Conservation (phyloP, 495 filamentous ascomycete genomes). For the Talaromyces trachyspermus region DNA sequence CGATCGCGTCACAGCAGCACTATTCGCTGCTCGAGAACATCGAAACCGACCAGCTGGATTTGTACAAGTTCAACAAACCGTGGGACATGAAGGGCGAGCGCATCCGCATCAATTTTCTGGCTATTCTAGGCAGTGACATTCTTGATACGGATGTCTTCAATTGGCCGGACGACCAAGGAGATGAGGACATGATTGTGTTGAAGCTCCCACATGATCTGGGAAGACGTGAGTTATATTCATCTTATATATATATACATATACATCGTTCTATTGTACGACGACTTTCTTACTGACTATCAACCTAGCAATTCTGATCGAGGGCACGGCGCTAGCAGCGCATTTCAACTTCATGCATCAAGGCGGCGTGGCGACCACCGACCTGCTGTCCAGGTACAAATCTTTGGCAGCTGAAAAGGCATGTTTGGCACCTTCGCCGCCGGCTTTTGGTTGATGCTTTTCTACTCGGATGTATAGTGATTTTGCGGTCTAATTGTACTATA, state of each 20-base stretch:
- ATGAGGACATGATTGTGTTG: slow-evolving; percentile 14
- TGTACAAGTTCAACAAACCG: slow-evolving; percentile 9
- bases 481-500: too few species aligned
- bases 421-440: not conserved
- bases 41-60: slow-evolving; percentile 9
- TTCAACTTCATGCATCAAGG: slow-evolving; percentile 13
- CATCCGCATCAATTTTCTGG: slow-evolving; percentile 16
- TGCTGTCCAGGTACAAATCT: slow-evolving; percentile 10
- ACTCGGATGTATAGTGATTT: too few species aligned
- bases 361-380: slow-evolving; percentile 14
- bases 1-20: slow-evolving; percentile 18
- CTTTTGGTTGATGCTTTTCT: not conserved
- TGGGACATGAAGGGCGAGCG: slow-evolving; percentile 16
- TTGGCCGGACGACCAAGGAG: slow-evolving; percentile 7
- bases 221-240: not conserved
- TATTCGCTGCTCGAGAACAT: slow-evolving; percentile 20
- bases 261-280: not conserved
- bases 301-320: slow-evolving; percentile 10
- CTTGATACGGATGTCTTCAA: slow-evolving; percentile 12
- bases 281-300: not conserved
- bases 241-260: not conserved
- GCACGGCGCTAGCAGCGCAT: slow-evolving; percentile 10
- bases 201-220: slow-evolving; percentile 5
- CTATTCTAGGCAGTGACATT: slow-evolving; percentile 14
- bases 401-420: slow-evolving; percentile 13